Base-by-base conservation (phyloP, 2,329 filamentous ascomycete genomes). In the Verticillium klebahnii region DNA sequence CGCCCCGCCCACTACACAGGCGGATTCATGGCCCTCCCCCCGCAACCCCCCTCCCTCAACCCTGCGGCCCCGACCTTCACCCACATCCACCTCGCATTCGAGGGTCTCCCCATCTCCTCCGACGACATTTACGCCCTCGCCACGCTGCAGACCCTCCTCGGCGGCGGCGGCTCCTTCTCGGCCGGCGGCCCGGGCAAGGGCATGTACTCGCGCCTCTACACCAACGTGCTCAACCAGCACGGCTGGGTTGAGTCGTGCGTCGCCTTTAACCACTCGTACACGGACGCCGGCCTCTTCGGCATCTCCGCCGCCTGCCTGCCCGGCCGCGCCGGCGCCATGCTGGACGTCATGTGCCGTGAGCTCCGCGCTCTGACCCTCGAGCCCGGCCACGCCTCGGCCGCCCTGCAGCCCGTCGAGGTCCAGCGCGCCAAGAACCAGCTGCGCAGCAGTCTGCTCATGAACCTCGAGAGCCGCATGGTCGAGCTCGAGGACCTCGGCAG, bases 131-230 rank as follows among this genome's bases (percentile, higher is more conserved):
- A 98, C 78, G 93, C 95, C 19, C 88, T 98, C 55, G 95, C 95
- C 7, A 97, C 94, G 0, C 83, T 99, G 1, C 96, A 98, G 77
- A 98, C 93, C 1, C 89, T 99, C 11, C 91, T 99, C 37, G 95
- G 95, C 62, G 95, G 95, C 57, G 95, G 95, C 57, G 95, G 95
- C 29, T 97, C 93, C 61, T 99, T 99, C 80, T 96, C 92, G 17
- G 95, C 95, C 60, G 95, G 95, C 69, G 95, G 95, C 0, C 95
- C 95, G 5, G 95, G 95, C 60, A 99, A 99, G 81, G 95, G 95
- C 74, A 99, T 99, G 95, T 98, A 98, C 82, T 96, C 92, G 40
- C 90, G 95, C 14, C 86, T 99, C 9, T 99, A 97, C 82, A 98
- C 93, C 66, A 97, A 97, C 74, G 94, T 98, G 0, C 85, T 99